Evolutionary conservation across 202 grass and related monocot species (phyloP).

Genomic region (Setaria italica): DNA sequence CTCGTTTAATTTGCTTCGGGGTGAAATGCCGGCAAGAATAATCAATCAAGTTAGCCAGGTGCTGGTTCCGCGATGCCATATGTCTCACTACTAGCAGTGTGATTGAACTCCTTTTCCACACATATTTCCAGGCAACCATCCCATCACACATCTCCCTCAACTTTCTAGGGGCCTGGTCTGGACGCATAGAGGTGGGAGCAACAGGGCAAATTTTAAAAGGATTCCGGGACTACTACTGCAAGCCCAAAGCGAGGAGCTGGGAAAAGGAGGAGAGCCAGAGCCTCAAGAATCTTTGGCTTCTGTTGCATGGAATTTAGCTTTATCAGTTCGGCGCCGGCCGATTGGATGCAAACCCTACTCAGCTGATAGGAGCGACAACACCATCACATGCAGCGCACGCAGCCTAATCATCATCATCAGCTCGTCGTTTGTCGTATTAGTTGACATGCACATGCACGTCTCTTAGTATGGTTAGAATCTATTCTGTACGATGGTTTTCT

Average conservation of each 20-base stretch:
- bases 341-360: conserved; percentile 29
- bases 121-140: background rate
- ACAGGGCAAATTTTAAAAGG: background rate
- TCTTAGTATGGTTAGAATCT: conserved; percentile 18
- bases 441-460: conserved; percentile 42
- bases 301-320: conserved; percentile 12
- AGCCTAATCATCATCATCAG: background rate
- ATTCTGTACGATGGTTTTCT: background rate
- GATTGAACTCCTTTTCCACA: background rate
- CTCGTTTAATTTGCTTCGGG: background rate
- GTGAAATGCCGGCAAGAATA: background rate
- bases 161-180: background rate
- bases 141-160: background rate
- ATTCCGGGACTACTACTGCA: background rate
- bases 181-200: background rate
- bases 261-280: conserved; percentile 5
- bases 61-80: background rate
- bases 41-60: background rate
- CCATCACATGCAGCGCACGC: background rate
- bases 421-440: conserved; percentile 47
- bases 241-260: conserved; percentile 7
- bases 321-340: conserved; percentile 2
- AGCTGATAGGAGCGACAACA: background rate
- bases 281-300: conserved; percentile 9
- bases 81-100: background rate